phyloP scores from a whole-genome alignment of 768 basidiomycete species.

The Tylopilus intermedius region DNA sequence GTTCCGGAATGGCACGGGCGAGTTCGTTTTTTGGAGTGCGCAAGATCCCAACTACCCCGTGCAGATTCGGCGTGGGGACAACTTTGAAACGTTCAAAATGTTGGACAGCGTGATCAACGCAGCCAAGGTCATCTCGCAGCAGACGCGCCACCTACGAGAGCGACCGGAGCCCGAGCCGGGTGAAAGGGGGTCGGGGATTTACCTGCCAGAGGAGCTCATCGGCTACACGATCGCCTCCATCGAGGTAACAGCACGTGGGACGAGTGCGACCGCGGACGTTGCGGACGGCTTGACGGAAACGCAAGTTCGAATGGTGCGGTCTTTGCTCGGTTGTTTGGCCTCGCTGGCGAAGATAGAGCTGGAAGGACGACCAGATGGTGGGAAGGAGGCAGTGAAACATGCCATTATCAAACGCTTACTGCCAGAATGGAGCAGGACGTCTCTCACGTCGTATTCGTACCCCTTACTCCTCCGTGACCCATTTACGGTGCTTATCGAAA shows the following conservation, averaged over 20 bases:
- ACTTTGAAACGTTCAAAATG: slow-evolving; percentile 69
- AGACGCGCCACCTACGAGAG: slow-evolving; percentile 78
- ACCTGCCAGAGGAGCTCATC: slow-evolving; percentile 86
- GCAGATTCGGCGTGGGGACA: slow-evolving; percentile 50
- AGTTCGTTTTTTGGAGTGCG: slow-evolving; percentile 85
- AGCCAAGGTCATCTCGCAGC: slow-evolving; percentile 74
- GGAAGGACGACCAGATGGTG: slow-evolving; percentile 66
- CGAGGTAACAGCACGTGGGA: slow-evolving; percentile 77
- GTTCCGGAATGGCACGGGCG: slow-evolving; percentile 75
- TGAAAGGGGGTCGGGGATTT: slow-evolving; percentile 80
- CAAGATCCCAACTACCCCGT: slow-evolving; percentile 68
- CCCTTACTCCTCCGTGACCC: slow-evolving; percentile 89
- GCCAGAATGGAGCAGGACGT: slow-evolving; percentile 88
- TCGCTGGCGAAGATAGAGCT: slow-evolving; percentile 66
- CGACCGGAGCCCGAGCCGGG: slow-evolving; percentile 64
- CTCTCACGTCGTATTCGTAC: slow-evolving; percentile 75
- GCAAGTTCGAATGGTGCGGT: slow-evolving; percentile 71
- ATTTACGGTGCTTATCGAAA: slow-evolving; percentile 83
- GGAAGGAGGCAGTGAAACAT: slow-evolving; percentile 71
- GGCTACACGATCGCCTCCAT: slow-evolving; percentile 82
- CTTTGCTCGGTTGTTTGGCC: slow-evolving; percentile 64
- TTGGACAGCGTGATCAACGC: slow-evolving; percentile 81
- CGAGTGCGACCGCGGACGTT: slow-evolving; percentile 42
- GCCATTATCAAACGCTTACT: slow-evolving; percentile 85
- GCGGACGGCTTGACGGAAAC: slow-evolving; percentile 68